phyloP scores from a whole-genome alignment of 1,139 yeast species.

The Oligophagozyma castellii region DNA sequence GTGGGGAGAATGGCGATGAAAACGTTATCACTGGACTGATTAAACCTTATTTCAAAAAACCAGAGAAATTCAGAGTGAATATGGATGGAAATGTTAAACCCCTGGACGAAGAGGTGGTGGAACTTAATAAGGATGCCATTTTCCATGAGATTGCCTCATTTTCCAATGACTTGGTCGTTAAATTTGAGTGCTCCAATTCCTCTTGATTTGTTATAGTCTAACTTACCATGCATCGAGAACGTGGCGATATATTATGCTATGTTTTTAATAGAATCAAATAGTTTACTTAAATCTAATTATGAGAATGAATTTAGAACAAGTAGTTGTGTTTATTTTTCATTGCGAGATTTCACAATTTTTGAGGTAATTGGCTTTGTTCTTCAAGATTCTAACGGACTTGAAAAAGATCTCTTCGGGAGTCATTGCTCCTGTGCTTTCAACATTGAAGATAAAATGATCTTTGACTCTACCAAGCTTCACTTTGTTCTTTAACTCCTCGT shows the following conservation, averaged over 20 bases:
- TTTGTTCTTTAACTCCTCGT: constrained; percentile 76
- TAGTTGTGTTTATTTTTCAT: constrained; percentile 23
- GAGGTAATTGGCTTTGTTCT: constrained; percentile 73
- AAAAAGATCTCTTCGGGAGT: constrained; percentile 89
- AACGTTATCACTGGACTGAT: constrained; percentile 69
- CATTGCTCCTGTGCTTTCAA: constrained; percentile 95
- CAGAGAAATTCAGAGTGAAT: constrained; percentile 60
- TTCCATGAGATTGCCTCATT: constrained; percentile 57
- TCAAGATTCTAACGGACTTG: constrained; percentile 74
- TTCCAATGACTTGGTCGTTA: constrained; percentile 32
- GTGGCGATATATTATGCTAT: not conserved
- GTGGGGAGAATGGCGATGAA: constrained; percentile 28
- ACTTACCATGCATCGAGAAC: not conserved
- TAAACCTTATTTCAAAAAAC: constrained; percentile 46
- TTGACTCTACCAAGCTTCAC: constrained; percentile 85
- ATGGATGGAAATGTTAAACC: constrained; percentile 68
- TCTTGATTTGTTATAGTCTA: no score
- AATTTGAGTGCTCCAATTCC: constrained; percentile 12
- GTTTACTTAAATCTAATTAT: no score
- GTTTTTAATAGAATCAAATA: no score
- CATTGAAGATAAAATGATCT: constrained; percentile 86
- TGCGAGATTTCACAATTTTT: constrained; percentile 67
- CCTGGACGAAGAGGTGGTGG: constrained; percentile 38
- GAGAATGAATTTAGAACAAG: no score
- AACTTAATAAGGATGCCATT: constrained; percentile 61